Conservation (phyloP, 257 asterid genomes). For the Plantago elongata region DNA sequence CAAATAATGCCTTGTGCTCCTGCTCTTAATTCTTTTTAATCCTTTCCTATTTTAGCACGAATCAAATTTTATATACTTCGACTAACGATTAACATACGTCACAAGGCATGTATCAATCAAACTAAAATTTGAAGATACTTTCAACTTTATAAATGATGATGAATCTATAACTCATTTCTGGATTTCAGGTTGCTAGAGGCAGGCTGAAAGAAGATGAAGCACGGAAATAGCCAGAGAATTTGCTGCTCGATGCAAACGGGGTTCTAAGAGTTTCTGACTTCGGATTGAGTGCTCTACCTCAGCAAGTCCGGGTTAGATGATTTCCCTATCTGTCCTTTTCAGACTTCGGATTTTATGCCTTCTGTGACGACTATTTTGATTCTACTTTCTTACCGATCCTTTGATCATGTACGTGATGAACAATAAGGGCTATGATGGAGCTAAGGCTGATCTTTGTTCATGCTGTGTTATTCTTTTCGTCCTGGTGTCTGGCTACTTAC, state of each 20-base stretch:
- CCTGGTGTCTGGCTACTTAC: slow-evolving; percentile 38
- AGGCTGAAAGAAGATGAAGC: slow-evolving; percentile 69
- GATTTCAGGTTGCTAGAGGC: slow-evolving; percentile 42
- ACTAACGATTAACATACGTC: no score
- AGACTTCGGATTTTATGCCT: background rate
- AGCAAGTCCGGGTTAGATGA: slow-evolving; percentile 63
- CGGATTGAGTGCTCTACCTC: slow-evolving; percentile 73
- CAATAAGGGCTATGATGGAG: slow-evolving; percentile 77
- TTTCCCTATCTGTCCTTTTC: background rate
- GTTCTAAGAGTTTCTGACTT: slow-evolving; percentile 64
- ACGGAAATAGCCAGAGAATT: slow-evolving; percentile 65
- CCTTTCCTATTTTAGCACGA: no score
- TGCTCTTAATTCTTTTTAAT: no score
- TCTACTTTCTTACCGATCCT: slow-evolving; percentile 10
- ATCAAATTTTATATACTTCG: no score
- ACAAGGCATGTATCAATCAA: no score
- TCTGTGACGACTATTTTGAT: background rate
- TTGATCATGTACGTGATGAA: slow-evolving; percentile 48
- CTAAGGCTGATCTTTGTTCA: slow-evolving; percentile 77
- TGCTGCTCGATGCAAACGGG: slow-evolving; percentile 50
- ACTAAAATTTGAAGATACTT: no score
- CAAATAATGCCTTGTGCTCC: no score
- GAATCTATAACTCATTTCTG: slow-evolving; percentile 12
- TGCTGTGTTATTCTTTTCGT: slow-evolving; percentile 38
- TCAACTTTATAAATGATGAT: background rate